Base-by-base conservation (phyloP, 345 rosid species). In the Noccaea caerulescens region DNA sequence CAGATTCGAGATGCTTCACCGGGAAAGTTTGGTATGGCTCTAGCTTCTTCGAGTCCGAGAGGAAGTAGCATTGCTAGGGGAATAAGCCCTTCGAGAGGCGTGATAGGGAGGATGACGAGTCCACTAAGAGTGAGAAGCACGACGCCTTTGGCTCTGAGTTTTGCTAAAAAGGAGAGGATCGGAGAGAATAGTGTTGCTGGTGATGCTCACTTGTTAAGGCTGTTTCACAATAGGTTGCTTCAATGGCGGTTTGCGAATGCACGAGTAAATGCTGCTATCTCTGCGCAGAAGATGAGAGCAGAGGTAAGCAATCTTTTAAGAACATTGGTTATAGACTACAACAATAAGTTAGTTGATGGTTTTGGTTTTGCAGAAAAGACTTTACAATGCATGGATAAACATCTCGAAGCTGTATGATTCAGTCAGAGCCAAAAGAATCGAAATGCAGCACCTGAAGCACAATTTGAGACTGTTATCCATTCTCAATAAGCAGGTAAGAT, bases 191-290 rank as follows among this genome's bases (percentile, higher is more conserved):
- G 82, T 63, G 76, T 84, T 53, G 73, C 54, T 1, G 61, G 33
- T 47, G 90, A 94, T 76, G 90, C 87, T 63, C 97, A 91, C 73
- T 38, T 75, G 75, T 71, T 88, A 79, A 89, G 90, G 77, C 81
- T 88, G 46, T 77, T 88, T 16, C 83, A 91, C 71, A 94, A 89
- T 78, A 83, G 86, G 58, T 60, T 87, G 80, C 60, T 94, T 82
- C 97, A 94, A 9, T 91, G 91, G 96, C 87, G 91, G 51, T 88
- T 87, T 77, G 83, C 80, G 39, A 91, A 87, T 82, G 99, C 97
- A 55, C 82, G 93, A 75, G 86, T 86, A 53, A 90, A 85, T 72
- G 72, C 78, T 55, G 75, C 89, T 60, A 34, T 85, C 41, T 80
- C 84, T 34, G 72, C 77, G 33, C 97, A 87, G 72, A 85, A 72